Percentiles rank a stretch among this genome's conserved stretches.
These are phyloP conservation scores for Austroboletus eburneus DNA, from an alignment of 768 basidiomycete species.

Conservation along the genomic window DNA sequence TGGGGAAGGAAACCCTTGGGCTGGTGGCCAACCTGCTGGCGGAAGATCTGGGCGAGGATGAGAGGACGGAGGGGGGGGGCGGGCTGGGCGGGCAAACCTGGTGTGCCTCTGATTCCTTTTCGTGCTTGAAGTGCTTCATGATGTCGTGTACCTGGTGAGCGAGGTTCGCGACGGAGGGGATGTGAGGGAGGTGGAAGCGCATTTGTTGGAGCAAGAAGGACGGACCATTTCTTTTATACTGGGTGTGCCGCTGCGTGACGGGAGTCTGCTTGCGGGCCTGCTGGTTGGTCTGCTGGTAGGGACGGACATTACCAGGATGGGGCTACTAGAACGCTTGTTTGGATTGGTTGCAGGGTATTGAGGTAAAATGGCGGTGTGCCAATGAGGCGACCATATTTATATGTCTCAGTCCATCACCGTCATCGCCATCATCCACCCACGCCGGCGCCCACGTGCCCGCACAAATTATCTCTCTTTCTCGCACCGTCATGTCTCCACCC, in stretches of 20 bases:
- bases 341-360: conserved; percentile 12
- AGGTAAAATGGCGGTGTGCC: conserved; percentile 15
- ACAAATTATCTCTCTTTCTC: background rate
- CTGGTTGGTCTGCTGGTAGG: conserved; percentile 26
- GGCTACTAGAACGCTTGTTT: background rate
- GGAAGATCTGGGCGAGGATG: conserved; percentile 56
- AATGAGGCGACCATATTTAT: conserved; percentile 18
- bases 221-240: conserved; percentile 43
- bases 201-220: conserved; percentile 8
- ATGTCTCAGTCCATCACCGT: background rate
- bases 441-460: too few species aligned
- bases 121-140: conserved; percentile 64
- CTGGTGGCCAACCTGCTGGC: conserved; percentile 65
- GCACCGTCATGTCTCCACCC: conserved; percentile 18
- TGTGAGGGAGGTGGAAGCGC: conserved; percentile 29
- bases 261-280: conserved; percentile 25
- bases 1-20: conserved; percentile 63
- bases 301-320: conserved; percentile 19
- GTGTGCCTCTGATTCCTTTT: conserved; percentile 87
- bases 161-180: conserved; percentile 30
- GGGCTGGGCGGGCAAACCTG: conserved; percentile 41
- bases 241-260: conserved; percentile 38
- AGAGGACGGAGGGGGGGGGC: background rate
- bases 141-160: conserved; percentile 62
- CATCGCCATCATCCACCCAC: background rate